Evolutionary conservation across 148 eudicot genomes (phyloP).

Genomic region (Talinum fruticosum): DNA sequence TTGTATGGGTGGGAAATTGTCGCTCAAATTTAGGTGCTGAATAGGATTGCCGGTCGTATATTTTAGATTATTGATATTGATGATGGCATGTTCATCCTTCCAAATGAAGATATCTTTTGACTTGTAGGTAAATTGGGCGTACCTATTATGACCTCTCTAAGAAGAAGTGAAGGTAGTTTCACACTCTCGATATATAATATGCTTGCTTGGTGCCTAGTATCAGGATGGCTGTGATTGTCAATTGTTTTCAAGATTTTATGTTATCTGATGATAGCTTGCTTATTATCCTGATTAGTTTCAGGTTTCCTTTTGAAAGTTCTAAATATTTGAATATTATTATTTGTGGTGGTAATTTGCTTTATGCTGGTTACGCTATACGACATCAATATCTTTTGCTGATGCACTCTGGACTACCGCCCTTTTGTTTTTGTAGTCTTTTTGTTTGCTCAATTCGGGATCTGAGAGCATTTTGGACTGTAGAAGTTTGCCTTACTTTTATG

Average conservation of each 20-base stretch:
- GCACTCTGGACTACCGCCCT: neutral
- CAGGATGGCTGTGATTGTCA: conserved; percentile 12
- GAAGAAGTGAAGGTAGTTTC: conserved; percentile 95
- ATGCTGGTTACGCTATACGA: conserved; percentile 1
- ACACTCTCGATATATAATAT: conserved; percentile 44
- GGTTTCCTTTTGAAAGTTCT: neutral
- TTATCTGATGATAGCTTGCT: neutral
- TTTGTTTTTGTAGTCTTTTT: neutral
- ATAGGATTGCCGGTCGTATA: conserved; percentile 24
- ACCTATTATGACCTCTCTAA: conserved; percentile 93
- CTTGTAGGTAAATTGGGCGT: conserved; percentile 98
- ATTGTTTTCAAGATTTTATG: neutral
- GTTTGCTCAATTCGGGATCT: neutral
- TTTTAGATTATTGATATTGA: conserved; percentile 50
- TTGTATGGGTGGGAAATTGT: neutral
- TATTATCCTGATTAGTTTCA: neutral
- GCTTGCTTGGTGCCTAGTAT: conserved; percentile 16
- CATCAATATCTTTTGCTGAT: neutral
- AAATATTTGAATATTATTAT: neutral
- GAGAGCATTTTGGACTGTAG: neutral
- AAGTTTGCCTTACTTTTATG: no score
- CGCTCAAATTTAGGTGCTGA: neutral
- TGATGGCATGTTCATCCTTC: conserved; percentile 73
- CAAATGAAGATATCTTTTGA: conserved; percentile 81
- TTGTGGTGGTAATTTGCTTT: neutral